Conservation (phyloP, 2,329 filamentous ascomycete genomes). For the Fusarium tanahbumbuense region DNA sequence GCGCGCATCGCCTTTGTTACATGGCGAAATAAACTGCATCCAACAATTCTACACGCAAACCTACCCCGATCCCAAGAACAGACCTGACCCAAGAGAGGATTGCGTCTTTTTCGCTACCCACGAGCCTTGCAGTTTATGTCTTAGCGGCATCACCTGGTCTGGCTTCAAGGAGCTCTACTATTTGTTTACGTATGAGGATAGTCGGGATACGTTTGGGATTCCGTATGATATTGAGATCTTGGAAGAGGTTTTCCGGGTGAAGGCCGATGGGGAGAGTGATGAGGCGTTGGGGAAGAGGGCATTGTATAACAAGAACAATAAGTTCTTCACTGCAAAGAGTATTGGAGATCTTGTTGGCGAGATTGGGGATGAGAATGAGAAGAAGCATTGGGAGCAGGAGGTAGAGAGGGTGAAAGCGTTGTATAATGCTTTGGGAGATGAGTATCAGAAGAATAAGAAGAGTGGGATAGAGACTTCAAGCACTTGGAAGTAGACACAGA, state of each 20-base stretch:
- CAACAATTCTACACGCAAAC: slow-evolving; percentile 63
- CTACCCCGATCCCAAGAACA: slow-evolving; percentile 50
- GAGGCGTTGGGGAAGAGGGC: slow-evolving; percentile 53
- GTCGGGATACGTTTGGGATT: slow-evolving; percentile 65
- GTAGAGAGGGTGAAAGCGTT: slow-evolving; percentile 61
- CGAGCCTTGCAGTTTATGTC: slow-evolving; percentile 68
- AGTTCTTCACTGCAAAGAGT: slow-evolving; percentile 63
- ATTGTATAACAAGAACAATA: slow-evolving; percentile 67
- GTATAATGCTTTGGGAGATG: slow-evolving; percentile 60
- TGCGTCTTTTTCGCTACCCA: slow-evolving; percentile 70
- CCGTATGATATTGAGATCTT: slow-evolving; percentile 69
- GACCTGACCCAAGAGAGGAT: slow-evolving; percentile 56
- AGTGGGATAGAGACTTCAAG: slow-evolving; percentile 58
- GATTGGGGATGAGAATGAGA: slow-evolving; percentile 52
- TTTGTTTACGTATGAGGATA: slow-evolving; percentile 70
- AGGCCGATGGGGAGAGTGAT: slow-evolving; percentile 52
- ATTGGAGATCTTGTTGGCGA: slow-evolving; percentile 55
- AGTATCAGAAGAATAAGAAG: slow-evolving; percentile 62
- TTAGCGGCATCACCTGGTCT: slow-evolving; percentile 68
- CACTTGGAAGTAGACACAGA: slow-evolving; percentile 60
- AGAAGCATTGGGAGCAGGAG: slow-evolving; percentile 52
- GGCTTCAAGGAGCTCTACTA: slow-evolving; percentile 69
- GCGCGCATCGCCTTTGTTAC: slow-evolving; percentile 64
- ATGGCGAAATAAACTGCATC: slow-evolving; percentile 71
- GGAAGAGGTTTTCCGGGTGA: slow-evolving; percentile 65